Evolutionary conservation across 495 filamentous ascomycete genomes (phyloP).

Genomic region (Podospora bellae-mahoneyi): DNA sequence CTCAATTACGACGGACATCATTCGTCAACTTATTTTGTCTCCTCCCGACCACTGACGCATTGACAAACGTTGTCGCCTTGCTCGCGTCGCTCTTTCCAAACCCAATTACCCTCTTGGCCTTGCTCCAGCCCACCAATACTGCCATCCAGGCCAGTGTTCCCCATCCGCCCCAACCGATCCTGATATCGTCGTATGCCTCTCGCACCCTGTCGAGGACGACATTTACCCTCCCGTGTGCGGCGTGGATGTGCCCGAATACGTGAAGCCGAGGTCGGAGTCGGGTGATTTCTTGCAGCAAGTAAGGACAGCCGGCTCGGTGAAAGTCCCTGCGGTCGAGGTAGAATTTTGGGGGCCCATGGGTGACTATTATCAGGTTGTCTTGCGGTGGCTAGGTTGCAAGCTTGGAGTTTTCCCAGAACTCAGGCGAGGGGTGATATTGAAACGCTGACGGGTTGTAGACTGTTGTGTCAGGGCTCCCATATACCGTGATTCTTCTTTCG

Average conservation of each 20-base stretch:
- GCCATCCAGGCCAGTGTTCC: constrained; percentile 21
- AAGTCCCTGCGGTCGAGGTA: constrained; percentile 11
- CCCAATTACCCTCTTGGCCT: background rate
- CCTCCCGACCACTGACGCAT: background rate
- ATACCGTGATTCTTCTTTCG: constrained; percentile 8
- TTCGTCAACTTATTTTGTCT: background rate
- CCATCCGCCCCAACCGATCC: constrained; percentile 13
- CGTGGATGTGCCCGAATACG: background rate
- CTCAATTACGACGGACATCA: background rate
- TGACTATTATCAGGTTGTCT: background rate
- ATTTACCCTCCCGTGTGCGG: background rate
- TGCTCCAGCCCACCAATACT: background rate
- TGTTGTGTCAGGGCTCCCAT: constrained; percentile 17
- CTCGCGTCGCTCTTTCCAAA: background rate
- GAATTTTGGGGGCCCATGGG: background rate
- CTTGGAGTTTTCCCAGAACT: background rate
- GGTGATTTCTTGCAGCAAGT: background rate
- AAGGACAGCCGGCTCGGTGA: constrained; percentile 11
- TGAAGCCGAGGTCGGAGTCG: constrained; percentile 12
- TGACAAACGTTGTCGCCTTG: background rate
- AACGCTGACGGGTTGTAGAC: constrained; percentile 13
- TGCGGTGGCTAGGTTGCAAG: background rate
- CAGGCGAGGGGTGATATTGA: constrained; percentile 1
- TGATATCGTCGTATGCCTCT: constrained; percentile 10
- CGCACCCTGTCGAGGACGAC: background rate